These are phyloP conservation scores for Rhododendron ovatum DNA, from an alignment of 148 eudicot species.

Conservation along the genomic window DNA sequence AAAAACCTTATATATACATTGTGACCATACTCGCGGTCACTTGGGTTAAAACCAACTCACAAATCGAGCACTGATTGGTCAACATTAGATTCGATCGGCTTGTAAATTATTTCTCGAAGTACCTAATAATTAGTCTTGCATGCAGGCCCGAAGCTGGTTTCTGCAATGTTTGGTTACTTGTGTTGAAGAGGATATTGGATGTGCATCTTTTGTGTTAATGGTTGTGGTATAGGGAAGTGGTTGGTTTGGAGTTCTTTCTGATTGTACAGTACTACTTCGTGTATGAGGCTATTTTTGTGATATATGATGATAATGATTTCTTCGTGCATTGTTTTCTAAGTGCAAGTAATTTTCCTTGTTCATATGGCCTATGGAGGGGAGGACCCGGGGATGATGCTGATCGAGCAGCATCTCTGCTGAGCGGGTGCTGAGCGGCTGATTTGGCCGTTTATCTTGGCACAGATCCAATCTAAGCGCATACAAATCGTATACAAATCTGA, in stretches of 20 bases:
- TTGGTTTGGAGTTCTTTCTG: constrained; percentile 24
- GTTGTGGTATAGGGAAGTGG: constrained; percentile 26
- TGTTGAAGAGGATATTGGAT: background rate
- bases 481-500: no score
- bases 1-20: constrained; percentile 8
- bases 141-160: constrained; percentile 12
- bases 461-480: no score
- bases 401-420: no score
- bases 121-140: background rate
- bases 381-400: no score
- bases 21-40: constrained; percentile 6
- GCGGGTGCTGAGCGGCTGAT: no score
- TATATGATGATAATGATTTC: constrained; percentile 3
- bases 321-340: background rate
- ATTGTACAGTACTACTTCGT: constrained; percentile 20
- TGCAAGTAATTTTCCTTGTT: background rate
- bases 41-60: background rate
- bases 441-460: no score
- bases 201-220: constrained; percentile 7
- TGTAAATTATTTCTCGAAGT: background rate
- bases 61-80: background rate
- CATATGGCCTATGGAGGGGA: background rate
- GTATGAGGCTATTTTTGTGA: constrained; percentile 13
- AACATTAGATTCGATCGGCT: background rate
- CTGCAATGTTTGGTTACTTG: background rate